These are phyloP conservation scores for Petunia hybrid DNA, from an alignment of 305 asterid genomes.

Conservation along the genomic window DNA sequence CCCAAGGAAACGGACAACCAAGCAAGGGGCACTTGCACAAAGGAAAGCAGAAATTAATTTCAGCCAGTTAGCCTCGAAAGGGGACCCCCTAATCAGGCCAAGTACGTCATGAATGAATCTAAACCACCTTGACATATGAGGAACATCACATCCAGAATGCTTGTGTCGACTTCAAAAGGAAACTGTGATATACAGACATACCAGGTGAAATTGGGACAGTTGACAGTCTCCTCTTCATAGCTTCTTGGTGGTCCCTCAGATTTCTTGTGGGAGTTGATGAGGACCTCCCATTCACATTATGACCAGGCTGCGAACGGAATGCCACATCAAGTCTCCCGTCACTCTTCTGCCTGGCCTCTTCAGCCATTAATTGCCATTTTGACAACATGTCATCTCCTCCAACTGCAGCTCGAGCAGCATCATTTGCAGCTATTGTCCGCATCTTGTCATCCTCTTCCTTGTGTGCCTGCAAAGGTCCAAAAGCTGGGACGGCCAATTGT, in stretches of 20 bases:
- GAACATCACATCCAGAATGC: slow-evolving; percentile 41
- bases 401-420: slow-evolving; percentile 92
- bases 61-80: neutral
- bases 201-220: slow-evolving; percentile 58
- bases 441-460: slow-evolving; percentile 95
- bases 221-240: slow-evolving; percentile 63
- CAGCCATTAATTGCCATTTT: slow-evolving; percentile 89
- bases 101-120: neutral
- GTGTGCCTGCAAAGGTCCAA: slow-evolving; percentile 55
- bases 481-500: neutral
- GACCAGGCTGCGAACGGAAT: slow-evolving; percentile 58
- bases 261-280: slow-evolving; percentile 50
- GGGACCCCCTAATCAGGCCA: neutral
- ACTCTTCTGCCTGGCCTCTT: slow-evolving; percentile 75
- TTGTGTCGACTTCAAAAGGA: neutral
- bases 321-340: slow-evolving; percentile 44
- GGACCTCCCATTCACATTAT: slow-evolving; percentile 56
- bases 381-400: slow-evolving; percentile 90
- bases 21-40: too few species aligned
- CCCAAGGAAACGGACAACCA: neutral
- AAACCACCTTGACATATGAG: neutral
- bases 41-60: too few species aligned
- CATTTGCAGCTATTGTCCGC: slow-evolving; percentile 95
- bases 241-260: slow-evolving; percentile 68
- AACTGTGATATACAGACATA: slow-evolving; percentile 38